Conservation (phyloP, 495 filamentous ascomycete genomes). For the Bacidia rubella region DNA sequence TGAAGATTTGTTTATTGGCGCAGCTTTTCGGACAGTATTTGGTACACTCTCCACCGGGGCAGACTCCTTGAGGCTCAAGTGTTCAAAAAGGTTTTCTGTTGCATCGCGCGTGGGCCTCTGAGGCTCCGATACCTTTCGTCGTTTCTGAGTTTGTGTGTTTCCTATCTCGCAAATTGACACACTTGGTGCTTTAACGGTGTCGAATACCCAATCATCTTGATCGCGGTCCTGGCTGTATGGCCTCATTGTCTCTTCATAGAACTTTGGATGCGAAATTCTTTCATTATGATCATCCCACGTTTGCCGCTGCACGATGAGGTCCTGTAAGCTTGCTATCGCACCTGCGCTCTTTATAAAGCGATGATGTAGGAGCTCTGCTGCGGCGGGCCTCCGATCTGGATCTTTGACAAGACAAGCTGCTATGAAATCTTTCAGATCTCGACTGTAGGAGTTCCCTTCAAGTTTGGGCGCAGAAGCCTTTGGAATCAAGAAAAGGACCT, state of each 20-base stretch:
- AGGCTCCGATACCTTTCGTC: constrained; percentile 10
- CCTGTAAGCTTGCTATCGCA: constrained; percentile 69
- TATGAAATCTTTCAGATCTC: constrained; percentile 88
- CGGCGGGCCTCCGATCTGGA: constrained; percentile 66
- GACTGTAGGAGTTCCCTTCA: constrained; percentile 73
- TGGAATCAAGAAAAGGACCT: constrained; percentile 93
- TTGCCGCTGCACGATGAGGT: constrained; percentile 75
- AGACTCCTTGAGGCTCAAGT: constrained; percentile 29
- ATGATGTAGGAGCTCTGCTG: constrained; percentile 81
- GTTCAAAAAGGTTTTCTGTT: constrained; percentile 29
- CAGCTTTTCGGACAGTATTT: constrained; percentile 36
- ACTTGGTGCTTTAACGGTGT: constrained; percentile 65
- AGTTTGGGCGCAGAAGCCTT: constrained; percentile 78
- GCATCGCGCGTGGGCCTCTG: constrained; percentile 14
- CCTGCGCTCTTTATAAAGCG: constrained; percentile 77
- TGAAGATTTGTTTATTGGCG: constrained; percentile 35
- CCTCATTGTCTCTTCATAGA: constrained; percentile 83
- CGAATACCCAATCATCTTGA: constrained; percentile 93
- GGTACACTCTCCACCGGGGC: constrained; percentile 28
- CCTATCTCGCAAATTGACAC: constrained; percentile 31
- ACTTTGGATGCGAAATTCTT: constrained; percentile 49
- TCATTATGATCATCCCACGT: constrained; percentile 57
- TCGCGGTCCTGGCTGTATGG: constrained; percentile 55
- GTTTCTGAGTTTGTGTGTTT: constrained; percentile 23
- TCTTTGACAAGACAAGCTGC: constrained; percentile 82